Evolutionary conservation across 2,329 filamentous ascomycete genomes (phyloP).

Genomic region (Curvularia sp.): DNA sequence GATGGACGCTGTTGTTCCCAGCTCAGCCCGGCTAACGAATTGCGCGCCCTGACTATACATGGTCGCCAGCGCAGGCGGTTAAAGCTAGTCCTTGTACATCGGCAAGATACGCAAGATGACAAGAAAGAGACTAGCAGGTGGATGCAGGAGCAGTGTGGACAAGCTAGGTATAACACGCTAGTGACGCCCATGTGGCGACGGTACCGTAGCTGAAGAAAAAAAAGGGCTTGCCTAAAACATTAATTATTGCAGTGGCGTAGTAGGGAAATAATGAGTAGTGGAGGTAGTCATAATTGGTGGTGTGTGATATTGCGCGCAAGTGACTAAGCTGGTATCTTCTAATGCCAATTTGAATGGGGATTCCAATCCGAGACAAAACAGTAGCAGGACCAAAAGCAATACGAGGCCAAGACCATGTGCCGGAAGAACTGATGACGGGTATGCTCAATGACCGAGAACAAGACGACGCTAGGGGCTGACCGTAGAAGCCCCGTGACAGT

Average conservation of each 20-base stretch:
- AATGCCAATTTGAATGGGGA: conserved; percentile 5
- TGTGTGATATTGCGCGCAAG: conserved; percentile 12
- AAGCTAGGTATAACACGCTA: not conserved
- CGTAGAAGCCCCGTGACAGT: not conserved
- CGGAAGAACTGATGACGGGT: not conserved
- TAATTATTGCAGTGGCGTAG: conserved; percentile 3
- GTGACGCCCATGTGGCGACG: not conserved
- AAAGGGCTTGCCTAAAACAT: not conserved
- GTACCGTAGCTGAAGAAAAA: not conserved
- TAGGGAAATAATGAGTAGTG: not conserved
- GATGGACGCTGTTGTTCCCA: not conserved
- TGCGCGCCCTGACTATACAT: not conserved
- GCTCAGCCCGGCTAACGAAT: not conserved
- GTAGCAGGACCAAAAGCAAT: not conserved
- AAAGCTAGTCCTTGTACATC: conserved; percentile 1
- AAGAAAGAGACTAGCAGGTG: not conserved
- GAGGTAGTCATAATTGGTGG: not conserved
- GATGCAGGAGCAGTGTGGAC: not conserved
- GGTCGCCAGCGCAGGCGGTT: not conserved
- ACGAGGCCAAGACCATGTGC: not conserved
- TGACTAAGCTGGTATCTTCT: conserved; percentile 21
- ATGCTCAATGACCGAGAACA: conserved; percentile 7
- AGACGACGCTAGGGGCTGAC: conserved; percentile 6
- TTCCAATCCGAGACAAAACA: conserved; percentile 1
- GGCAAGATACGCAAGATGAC: conserved; percentile 1